Base-by-base conservation (phyloP, 169 alveolate genomes). In the Eimeria maxima region DNA sequence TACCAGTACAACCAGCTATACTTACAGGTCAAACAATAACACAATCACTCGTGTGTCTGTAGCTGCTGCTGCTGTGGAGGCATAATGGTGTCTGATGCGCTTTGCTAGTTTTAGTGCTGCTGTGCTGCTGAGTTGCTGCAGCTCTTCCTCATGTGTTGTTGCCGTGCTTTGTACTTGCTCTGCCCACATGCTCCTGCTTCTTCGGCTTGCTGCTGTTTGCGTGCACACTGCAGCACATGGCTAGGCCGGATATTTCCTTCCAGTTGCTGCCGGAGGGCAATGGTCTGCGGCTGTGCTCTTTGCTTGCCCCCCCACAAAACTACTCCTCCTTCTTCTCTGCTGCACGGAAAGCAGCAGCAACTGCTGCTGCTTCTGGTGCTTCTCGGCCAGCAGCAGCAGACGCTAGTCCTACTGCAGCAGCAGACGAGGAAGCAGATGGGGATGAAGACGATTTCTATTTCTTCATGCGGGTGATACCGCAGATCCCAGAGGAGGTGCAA, bases 381-480 rank as follows among this genome's bases (percentile, higher is more conserved):
- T 1, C 44, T 24, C 14, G 14, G 11, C 29, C 11, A 13, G 78
- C 78, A 13, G 44, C 38, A 8, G 78, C 38, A 8, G 44, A 24
- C 14, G 2, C 78, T 24, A 7, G 20, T n/a, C 13, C 14, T 8
- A 13, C 78, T 8, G 44, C 55, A 29, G 84, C 84, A 73, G 84
- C 84, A 73, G 84, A 27, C 18, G 84, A 27, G 44, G 84, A 0
- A 5, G 67, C 89, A 27, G n/a, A 67, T 14, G 89, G 11, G 11
- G 89, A 78, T 27, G 89, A 78, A 27, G 89, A 78, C 5, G 89
- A 78, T 45, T 20, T 78, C 13, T 78, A 78, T 57, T 45, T 78
- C 65, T 78, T 42, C 65, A 18, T 78, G 89, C 89, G 65, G 29
- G 89, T 78, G 29, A 78, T 78, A 42, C 89, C 89, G 38, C 89